Evolutionary conservation across 2,329 filamentous ascomycete species (phyloP), one percentile per base, ranked within the genome.

Genomic region (Piedraia hortae): DNA sequence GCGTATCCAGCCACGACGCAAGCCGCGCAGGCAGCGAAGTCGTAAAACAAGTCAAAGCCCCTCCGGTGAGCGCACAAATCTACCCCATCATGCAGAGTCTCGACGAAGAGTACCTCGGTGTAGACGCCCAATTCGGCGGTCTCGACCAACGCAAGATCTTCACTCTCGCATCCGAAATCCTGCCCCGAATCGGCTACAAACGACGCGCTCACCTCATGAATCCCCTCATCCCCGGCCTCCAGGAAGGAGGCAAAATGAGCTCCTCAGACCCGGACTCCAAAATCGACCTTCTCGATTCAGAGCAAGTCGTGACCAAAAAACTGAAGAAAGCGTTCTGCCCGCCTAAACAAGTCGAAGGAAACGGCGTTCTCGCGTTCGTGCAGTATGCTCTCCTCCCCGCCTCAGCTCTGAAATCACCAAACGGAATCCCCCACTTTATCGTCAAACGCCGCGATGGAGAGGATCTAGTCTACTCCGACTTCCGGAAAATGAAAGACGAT

Each of bases 21-120:
- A 75, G 78, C 47, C 85, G 77, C 47, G 80, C 82, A 0, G 82
- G 82, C 17, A 73, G 77, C 2, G 85, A 93, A 47, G 64, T 93
- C 5, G 82, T 97, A 32, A 93, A 93, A 56, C 78, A 93, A 51
- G 65, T 70, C 3, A 60, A 62, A 25, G 78, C 82, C 37, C 62
- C 70, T 6, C 61, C 70, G 3, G 43, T 88, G 24, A 64, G 59
- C 25, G 74, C 73, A 1, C 54, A 82, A 7, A 59, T 82, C 29
- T 88, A 88, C 53, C 74, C 75, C 1, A 55, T 88, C 21, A 67
- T 97, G 48, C 85, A 93, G 48, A 73, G 73, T 1, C 52, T 93
- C 20, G 82, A 93, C 39, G 82, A 93, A 50, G 59, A 85, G 50
- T 66, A 91, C 53, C 54, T 97, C 3, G 66, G 66, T 26, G 74